Base-by-base conservation (phyloP, 1,139 yeast genomes). In the Chernovozyma sophiae-reginae region DNA sequence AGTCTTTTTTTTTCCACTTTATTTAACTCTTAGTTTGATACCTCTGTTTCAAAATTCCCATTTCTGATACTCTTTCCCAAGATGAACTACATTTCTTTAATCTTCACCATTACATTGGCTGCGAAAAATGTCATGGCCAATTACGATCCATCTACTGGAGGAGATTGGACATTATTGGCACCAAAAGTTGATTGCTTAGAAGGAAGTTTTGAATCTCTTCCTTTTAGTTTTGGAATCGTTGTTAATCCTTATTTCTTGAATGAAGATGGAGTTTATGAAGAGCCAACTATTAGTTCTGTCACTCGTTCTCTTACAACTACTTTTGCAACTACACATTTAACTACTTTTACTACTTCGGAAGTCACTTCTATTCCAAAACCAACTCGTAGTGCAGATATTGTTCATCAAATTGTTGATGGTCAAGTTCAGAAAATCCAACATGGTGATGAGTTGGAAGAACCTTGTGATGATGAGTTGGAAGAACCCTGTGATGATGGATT, bases 141-240 rank as follows among this genome's bases (percentile, higher is more conserved):
- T 31, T 64, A 60, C 36, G 51, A 55, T 35, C 70, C 70, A 2
- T 62, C 57, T 33, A 51, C 53, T 14, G 65, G 62, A 1, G 61
- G 52, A 22, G 69, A 65, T 42, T 65, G 71, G 71, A 55, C 65
- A 11, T 30, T 39, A 6, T 56, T 61, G 36, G 55, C 47, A 39
- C 69, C 68, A 2, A 49, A 49, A 4, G 25, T 38, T n/a, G 41
- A 31, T 2, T 35, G 36, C 1, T 38, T 49, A 16, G 40, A 39
- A 11, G 63, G 59, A 7, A 55, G 59, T 27, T 39, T 45, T 32
- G 46, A 45, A 13, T 46, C 62, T 7, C 50, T 63, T 29, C 66
- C 64, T 2, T 65, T 58, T 37, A 41, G 48, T 6, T 64, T 65
- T 47, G 71, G 71, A 2, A 46, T 65, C 33, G 62, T 60, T 23